Conservation (phyloP, 2,329 filamentous ascomycete species). For the Coniochaeta pulveracea region DNA sequence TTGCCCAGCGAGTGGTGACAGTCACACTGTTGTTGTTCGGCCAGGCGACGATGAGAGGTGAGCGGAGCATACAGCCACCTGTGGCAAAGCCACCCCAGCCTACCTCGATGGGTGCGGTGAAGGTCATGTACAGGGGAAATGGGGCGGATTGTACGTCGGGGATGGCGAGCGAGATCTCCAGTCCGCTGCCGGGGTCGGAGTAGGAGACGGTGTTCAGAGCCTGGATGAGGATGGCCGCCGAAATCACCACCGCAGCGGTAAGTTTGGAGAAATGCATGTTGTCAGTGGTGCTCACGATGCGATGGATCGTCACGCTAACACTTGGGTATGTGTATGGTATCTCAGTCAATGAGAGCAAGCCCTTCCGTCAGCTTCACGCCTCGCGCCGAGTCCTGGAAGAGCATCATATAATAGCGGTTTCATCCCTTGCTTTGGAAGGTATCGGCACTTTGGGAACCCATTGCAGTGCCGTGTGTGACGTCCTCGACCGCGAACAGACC, state of each 20-base stretch:
- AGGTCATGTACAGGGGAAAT: conserved; percentile 19
- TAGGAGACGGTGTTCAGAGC: conserved; percentile 1
- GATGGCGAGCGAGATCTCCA: conserved; percentile 8
- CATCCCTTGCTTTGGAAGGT: too few species aligned
- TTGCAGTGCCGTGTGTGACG: too few species aligned
- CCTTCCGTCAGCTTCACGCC: too few species aligned
- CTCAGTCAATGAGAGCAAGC: too few species aligned
- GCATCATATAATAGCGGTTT: too few species aligned
- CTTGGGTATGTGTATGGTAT: too few species aligned
- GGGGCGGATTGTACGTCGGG: conserved; percentile 12
- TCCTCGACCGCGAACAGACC: too few species aligned
- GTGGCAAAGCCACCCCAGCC: conserved; percentile 21
- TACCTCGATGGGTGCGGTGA: conserved; percentile 18
- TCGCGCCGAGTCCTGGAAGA: too few species aligned
- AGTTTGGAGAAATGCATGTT: not conserved
- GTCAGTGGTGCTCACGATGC: too few species aligned
- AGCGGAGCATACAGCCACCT: conserved; percentile 22
- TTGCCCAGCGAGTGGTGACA: conserved; percentile 20
- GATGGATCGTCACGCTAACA: too few species aligned
- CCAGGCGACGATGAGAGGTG: conserved; percentile 21
- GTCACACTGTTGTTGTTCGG: conserved; percentile 18
- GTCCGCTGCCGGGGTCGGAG: not conserved
- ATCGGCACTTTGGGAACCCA: too few species aligned
- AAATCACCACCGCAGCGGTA: not conserved
- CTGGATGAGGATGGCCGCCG: not conserved